Percentiles rank a stretch among this genome's conserved stretches.
Evolutionary conservation across 176 grass and related monocot species (phyloP).

Genomic region (Poa pratensis): DNA sequence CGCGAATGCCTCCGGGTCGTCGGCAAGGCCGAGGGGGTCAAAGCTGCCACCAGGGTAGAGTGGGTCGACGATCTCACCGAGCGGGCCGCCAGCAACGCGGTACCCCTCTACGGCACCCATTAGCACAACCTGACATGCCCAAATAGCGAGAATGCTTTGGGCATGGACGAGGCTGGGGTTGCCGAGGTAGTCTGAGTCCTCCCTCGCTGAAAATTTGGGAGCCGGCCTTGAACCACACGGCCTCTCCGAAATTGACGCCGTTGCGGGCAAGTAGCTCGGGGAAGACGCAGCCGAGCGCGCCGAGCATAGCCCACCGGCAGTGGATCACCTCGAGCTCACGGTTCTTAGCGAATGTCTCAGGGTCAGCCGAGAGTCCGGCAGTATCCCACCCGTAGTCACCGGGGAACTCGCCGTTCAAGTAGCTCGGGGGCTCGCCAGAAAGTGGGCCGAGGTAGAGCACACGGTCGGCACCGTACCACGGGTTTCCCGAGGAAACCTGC

Average conservation of each 20-base stretch:
- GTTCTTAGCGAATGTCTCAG: constrained; percentile 95
- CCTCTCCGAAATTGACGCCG: constrained; percentile 87
- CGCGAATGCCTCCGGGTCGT: constrained; percentile 70
- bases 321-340: constrained; percentile 88
- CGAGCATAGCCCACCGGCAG: constrained; percentile 87
- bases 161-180: constrained; percentile 86
- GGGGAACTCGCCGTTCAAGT: neutral
- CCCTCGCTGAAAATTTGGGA: constrained; percentile 90
- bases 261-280: constrained; percentile 86
- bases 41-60: constrained; percentile 86
- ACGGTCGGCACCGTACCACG: neutral
- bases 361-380: constrained; percentile 66
- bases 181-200: constrained; percentile 83
- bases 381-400: constrained; percentile 70
- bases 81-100: constrained; percentile 73
- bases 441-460: neutral
- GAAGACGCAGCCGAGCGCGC: constrained; percentile 85
- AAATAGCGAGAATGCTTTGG: constrained; percentile 89
- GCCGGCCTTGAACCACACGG: constrained; percentile 90
- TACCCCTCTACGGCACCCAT: constrained; percentile 91
- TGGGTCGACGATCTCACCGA: constrained; percentile 81
- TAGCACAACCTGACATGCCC: constrained; percentile 76
- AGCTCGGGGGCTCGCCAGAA: constrained; percentile 8
- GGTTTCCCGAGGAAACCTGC: too few relatives aligned
- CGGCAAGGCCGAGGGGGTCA: constrained; percentile 76